phyloP scores from a whole-genome alignment of 352 stramenopile species.

The Elongisporangium senticosum region DNA sequence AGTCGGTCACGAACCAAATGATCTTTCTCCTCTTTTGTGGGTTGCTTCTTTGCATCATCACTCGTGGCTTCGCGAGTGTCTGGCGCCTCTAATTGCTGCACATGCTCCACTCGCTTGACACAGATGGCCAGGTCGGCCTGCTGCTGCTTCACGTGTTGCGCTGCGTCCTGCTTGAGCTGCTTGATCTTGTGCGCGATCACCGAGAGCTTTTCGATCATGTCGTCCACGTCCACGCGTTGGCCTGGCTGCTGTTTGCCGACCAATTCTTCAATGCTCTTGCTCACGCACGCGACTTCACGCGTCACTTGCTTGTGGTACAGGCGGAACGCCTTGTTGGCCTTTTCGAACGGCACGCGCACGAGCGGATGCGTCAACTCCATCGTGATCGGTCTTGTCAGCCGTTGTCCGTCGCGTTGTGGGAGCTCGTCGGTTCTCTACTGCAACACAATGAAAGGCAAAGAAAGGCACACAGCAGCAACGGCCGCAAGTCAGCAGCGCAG shows the following conservation, averaged over 20 bases:
- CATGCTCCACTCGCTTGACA: slow-evolving; percentile 31
- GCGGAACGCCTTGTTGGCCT: slow-evolving; percentile 68
- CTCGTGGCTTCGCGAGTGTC: neutral
- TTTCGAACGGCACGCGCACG: slow-evolving; percentile 70
- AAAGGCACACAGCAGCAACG: neutral
- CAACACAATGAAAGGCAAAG: neutral
- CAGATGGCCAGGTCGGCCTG: slow-evolving; percentile 53
- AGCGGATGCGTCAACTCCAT: slow-evolving; percentile 72
- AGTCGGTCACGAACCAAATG: slow-evolving; percentile 36
- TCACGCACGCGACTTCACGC: slow-evolving; percentile 46
- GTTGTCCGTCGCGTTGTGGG: neutral
- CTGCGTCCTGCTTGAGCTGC: slow-evolving; percentile 39
- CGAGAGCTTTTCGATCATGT: slow-evolving; percentile 40
- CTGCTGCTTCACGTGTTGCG: slow-evolving; percentile 39
- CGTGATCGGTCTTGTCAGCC: neutral
- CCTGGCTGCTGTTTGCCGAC: slow-evolving; percentile 50
- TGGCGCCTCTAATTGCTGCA: slow-evolving; percentile 28
- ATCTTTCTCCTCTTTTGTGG: slow-evolving; percentile 9
- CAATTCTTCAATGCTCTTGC: slow-evolving; percentile 41
- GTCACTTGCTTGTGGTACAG: slow-evolving; percentile 79
- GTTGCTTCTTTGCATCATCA: slow-evolving; percentile 3
- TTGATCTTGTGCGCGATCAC: slow-evolving; percentile 38
- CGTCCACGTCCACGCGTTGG: slow-evolving; percentile 55
- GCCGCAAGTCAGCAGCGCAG: neutral
- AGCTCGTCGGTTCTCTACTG: neutral